A percentile compares a stretch with the other conserved stretches of the same genome.
These are phyloP conservation scores for Lophiostoma macrostomum DNA, from an alignment of 495 filamentous ascomycete species.

Conservation along the genomic window DNA sequence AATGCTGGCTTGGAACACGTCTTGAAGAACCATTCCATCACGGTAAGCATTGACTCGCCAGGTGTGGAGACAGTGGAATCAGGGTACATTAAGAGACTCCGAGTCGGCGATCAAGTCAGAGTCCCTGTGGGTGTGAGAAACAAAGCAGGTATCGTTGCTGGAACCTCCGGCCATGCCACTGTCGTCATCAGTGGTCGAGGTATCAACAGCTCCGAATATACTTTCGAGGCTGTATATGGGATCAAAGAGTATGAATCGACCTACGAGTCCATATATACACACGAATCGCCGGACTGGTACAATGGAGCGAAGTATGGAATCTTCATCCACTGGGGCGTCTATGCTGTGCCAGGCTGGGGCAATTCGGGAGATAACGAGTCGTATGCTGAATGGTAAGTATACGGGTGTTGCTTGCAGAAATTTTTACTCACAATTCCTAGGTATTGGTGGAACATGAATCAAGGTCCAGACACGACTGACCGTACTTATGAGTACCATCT, in stretches of 20 bases:
- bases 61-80: slow-evolving; percentile 43
- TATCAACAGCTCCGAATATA: slow-evolving; percentile 29
- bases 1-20: slow-evolving; percentile 49
- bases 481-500: slow-evolving; percentile 51
- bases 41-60: slow-evolving; percentile 39
- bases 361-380: slow-evolving; percentile 49
- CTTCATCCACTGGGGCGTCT: slow-evolving; percentile 58
- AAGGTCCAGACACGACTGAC: slow-evolving; percentile 34
- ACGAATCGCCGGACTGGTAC: slow-evolving; percentile 55
- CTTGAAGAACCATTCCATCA: slow-evolving; percentile 41
- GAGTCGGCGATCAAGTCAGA: slow-evolving; percentile 52
- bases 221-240: slow-evolving; percentile 42
- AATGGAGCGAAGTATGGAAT: slow-evolving; percentile 55
- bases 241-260: slow-evolving; percentile 39
- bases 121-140: slow-evolving; percentile 47
- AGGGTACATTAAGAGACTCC: slow-evolving; percentile 48
- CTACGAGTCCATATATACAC: slow-evolving; percentile 42
- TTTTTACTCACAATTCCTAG: slow-evolving; percentile 5
- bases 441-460: slow-evolving; percentile 46
- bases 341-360: slow-evolving; percentile 55
- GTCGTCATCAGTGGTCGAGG: slow-evolving; percentile 36
- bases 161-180: slow-evolving; percentile 34
- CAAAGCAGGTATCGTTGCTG: slow-evolving; percentile 6
- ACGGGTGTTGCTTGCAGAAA: too few relatives aligned
- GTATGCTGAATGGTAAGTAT: slow-evolving; percentile 59